These are phyloP conservation scores for Pseudozyma sp. DNA, from an alignment of 1,284 basidiomycete species.

Conservation along the genomic window DNA sequence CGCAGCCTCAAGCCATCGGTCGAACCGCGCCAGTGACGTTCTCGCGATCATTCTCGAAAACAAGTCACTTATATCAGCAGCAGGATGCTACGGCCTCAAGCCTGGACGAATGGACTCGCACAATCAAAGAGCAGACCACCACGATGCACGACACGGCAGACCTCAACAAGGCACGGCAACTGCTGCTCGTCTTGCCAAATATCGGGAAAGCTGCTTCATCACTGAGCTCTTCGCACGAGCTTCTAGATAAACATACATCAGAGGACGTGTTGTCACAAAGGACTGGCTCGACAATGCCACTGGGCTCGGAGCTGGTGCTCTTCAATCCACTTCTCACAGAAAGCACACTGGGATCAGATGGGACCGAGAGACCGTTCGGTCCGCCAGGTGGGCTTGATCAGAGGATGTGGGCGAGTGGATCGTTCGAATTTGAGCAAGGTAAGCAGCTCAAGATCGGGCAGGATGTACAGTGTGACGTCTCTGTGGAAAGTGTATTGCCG, in stretches of 20 bases:
- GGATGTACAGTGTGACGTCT: conserved; percentile 24
- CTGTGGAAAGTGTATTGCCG: conserved; percentile 29
- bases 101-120: conserved; percentile 29
- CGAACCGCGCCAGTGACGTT: no score
- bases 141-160: conserved; percentile 42
- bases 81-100: conserved; percentile 6
- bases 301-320: conserved; percentile 38
- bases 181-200: conserved; percentile 36
- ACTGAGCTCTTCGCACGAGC: conserved; percentile 7
- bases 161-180: conserved; percentile 44
- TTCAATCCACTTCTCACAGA: conserved; percentile 49
- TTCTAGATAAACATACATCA: conserved; percentile 22
- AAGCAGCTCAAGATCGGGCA: conserved; percentile 28
- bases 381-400: conserved; percentile 46
- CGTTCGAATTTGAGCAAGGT: conserved; percentile 32
- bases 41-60: conserved; percentile 3
- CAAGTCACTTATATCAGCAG: neutral
- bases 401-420: conserved; percentile 51
- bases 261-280: conserved; percentile 15
- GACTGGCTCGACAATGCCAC: conserved; percentile 11
- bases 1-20: neutral
- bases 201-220: neutral
- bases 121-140: conserved; percentile 10
- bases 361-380: conserved; percentile 39
- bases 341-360: conserved; percentile 19